phyloP scores from a whole-genome alignment of 2,329 filamentous ascomycete genomes.

The Aspergillus uvarum region DNA sequence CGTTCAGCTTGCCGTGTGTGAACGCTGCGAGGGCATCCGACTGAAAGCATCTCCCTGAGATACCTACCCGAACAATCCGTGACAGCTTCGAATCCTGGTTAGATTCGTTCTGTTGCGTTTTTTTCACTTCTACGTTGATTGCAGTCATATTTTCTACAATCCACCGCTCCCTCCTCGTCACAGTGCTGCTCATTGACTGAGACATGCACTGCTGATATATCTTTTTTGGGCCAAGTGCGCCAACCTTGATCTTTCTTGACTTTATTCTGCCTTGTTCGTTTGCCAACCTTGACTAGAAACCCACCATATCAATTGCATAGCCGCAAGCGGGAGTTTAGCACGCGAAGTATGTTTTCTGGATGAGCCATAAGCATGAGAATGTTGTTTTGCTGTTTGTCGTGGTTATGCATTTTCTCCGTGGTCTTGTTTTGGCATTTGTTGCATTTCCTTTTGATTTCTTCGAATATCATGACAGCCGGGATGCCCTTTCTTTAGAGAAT shows the following conservation, averaged over 20 bases:
- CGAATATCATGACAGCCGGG: background rate
- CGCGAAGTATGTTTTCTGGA: background rate
- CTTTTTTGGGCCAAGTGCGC: background rate
- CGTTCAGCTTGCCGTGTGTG: constrained; percentile 61
- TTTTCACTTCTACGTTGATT: background rate
- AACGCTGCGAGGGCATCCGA: constrained; percentile 61
- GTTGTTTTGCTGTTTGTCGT: background rate
- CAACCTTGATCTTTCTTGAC: background rate
- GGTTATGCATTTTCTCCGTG: background rate
- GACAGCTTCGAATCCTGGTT: background rate
- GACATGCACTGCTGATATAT: background rate
- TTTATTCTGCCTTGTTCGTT: background rate
- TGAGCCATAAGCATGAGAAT: background rate
- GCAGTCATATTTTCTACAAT: background rate
- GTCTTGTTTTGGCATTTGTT: background rate
- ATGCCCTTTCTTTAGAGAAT: background rate
- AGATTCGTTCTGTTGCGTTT: background rate
- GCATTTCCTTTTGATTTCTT: background rate
- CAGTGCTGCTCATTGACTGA: background rate
- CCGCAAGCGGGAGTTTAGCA: constrained; percentile 4
- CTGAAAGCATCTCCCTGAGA: constrained; percentile 54
- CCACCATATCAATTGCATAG: constrained; percentile 1
- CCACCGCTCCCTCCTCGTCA: background rate
- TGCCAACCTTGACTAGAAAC: background rate
- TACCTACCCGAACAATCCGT: background rate